Base-by-base conservation (phyloP, 2,329 filamentous ascomycete species). In the Drechslerella coelobrocha region DNA sequence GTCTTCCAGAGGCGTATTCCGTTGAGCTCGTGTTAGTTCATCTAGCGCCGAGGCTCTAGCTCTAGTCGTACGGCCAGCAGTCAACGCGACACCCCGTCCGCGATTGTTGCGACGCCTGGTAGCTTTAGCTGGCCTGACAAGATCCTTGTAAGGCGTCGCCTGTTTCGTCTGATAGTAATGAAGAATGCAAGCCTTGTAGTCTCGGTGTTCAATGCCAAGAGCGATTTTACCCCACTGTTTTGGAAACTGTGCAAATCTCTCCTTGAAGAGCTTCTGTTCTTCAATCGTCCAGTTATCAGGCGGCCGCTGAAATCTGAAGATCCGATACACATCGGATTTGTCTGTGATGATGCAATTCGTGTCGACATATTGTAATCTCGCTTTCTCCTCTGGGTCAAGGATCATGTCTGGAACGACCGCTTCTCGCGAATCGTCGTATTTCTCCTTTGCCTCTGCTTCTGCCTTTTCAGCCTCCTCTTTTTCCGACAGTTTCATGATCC, bases 111-210 rank as follows among this genome's bases (percentile, higher is more conserved):
- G 68, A 17, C 60, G 45, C 23, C 68, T 50, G 17, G 60, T 61
- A 9, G 53, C 48, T 43, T 65, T 72, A 2, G 59, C 57, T 21
- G 59, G 68, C 27, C 85, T 88, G 27, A 89, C 82, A 78, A 89
- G 90, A 76, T 90, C 88, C 77, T 92, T 91, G 71, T 92, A 87
- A 72, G 90, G 88, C 43, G 87, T 84, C 50, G 87, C 83, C 79
- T 88, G 89, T 80, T 86, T 94, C 77, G 88, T 90, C 72, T 90
- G 83, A 78, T 94, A 94, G 79, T 94, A 94, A 78, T 92, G 91
- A 77, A 91, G 88, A 74, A 94, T 94, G 78, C 89, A 91, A 50
- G 89, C 85, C 73, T 89, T 88, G 78, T 91, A 92, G 75, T 89
- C 87, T 23, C 90, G 86, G 27, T 84, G 82, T 10, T 73, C 65